Conservation (phyloP, 805 yeast genomes). For the Spathaspora boniae region DNA sequence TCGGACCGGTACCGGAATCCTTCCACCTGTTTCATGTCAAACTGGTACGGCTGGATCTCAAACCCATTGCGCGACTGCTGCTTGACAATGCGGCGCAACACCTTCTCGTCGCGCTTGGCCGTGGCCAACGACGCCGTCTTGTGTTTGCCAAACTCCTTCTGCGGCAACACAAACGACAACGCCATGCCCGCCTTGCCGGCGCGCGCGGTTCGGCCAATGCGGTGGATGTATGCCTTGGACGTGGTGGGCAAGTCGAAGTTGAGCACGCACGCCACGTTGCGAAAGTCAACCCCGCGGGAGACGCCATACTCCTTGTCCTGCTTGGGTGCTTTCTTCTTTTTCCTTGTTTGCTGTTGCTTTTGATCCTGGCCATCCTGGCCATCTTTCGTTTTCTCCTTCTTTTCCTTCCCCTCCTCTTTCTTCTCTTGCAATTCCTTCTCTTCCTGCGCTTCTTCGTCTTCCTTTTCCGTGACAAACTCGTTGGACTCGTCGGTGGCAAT, state of each 20-base stretch:
- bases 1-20: slow-evolving; percentile 95
- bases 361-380: slow-evolving; percentile 41
- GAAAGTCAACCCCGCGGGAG: slow-evolving; percentile 95
- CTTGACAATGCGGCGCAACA: slow-evolving; percentile 68
- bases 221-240: slow-evolving; percentile 84
- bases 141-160: slow-evolving; percentile 84
- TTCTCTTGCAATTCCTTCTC: slow-evolving; percentile 17
- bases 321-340: slow-evolving; percentile 27
- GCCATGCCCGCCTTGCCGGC: slow-evolving; percentile 96
- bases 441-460: slow-evolving; percentile 43
- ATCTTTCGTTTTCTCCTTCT: slow-evolving; percentile 15
- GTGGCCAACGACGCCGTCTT: slow-evolving; percentile 68
- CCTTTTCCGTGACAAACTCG: slow-evolving; percentile 49
- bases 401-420: slow-evolving; percentile 14
- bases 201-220: slow-evolving; percentile 97
- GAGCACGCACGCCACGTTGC: slow-evolving; percentile 92
- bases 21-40: slow-evolving; percentile 88
- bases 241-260: slow-evolving; percentile 93
- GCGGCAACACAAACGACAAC: slow-evolving; percentile 83
- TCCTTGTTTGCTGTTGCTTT: slow-evolving; percentile 30
- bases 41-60: slow-evolving; percentile 81
- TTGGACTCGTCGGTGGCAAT: slow-evolving; percentile 94
- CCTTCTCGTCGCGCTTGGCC: slow-evolving; percentile 83
- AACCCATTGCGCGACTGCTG: slow-evolving; percentile 73
- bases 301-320: slow-evolving; percentile 85